phyloP scores from a whole-genome alignment of 139 green algal genomes.

The Picochlorum sp. region DNA sequence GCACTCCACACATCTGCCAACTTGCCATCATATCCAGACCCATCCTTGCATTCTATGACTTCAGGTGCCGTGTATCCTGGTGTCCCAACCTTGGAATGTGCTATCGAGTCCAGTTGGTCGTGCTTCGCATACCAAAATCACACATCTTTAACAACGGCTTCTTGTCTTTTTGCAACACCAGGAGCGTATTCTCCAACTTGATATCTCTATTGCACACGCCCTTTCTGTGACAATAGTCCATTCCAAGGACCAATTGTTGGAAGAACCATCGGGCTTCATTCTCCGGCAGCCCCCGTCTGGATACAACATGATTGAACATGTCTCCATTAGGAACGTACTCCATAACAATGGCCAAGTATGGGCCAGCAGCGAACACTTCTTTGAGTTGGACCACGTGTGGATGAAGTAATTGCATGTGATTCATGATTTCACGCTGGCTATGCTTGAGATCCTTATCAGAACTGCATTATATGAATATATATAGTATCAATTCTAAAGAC shows the following conservation, averaged over 20 bases:
- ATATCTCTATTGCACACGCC: slow-evolving; percentile 70
- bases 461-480: slow-evolving; percentile 10
- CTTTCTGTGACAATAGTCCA: slow-evolving; percentile 53
- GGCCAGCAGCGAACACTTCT: slow-evolving; percentile 26
- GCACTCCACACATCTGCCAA: slow-evolving; percentile 39
- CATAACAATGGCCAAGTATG: slow-evolving; percentile 70
- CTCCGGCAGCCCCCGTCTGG: slow-evolving; percentile 37
- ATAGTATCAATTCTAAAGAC: not conserved
- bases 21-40: slow-evolving; percentile 40
- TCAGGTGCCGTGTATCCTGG: slow-evolving; percentile 49
- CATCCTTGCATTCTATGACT: slow-evolving; percentile 32
- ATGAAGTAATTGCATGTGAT: slow-evolving; percentile 48
- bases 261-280: slow-evolving; percentile 53
- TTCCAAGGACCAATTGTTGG: slow-evolving; percentile 46
- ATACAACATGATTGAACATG: slow-evolving; percentile 52
- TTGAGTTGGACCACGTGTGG: slow-evolving; percentile 53
- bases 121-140: slow-evolving; percentile 86
- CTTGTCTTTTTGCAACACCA: slow-evolving; percentile 30
- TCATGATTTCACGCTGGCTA: slow-evolving; percentile 45
- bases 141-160: slow-evolving; percentile 78
- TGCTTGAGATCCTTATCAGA: slow-evolving; percentile 27
- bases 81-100: slow-evolving; percentile 43
- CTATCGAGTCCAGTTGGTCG: slow-evolving; percentile 57
- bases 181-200: slow-evolving; percentile 75
- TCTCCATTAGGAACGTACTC: slow-evolving; percentile 67